A percentile compares a stretch with the other conserved stretches of the same genome.
Evolutionary conservation across 2,329 filamentous ascomycete genomes (phyloP).

Genomic region (Beauveria bassiana): DNA sequence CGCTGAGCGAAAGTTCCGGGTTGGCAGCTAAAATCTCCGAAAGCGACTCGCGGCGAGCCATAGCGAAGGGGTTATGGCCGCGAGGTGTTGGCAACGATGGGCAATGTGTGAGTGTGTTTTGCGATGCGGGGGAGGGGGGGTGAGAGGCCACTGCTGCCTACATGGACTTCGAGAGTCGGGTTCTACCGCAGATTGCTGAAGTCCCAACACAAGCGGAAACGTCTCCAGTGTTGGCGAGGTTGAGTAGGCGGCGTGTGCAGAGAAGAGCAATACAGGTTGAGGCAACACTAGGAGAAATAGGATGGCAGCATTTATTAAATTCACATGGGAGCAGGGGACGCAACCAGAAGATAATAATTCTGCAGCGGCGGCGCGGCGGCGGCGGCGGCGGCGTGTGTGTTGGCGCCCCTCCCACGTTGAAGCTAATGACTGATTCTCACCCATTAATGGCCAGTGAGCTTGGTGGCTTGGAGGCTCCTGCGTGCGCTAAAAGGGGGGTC

Average conservation of each 20-base stretch:
- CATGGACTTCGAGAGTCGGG: background rate
- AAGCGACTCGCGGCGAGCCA: constrained; percentile 43
- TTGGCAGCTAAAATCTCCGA: constrained; percentile 48
- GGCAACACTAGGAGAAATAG: background rate
- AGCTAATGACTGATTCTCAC: background rate
- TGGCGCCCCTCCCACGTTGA: constrained; percentile 6
- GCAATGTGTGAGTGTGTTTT: background rate
- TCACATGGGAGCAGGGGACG: constrained; percentile 10
- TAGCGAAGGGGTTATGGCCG: constrained; percentile 21
- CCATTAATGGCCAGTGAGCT: background rate
- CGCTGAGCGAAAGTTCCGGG: constrained; percentile 50
- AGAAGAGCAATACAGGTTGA: background rate
- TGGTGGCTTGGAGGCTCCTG: background rate
- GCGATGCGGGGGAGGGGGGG: constrained; percentile 12
- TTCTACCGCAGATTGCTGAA: background rate
- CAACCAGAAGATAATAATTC: background rate
- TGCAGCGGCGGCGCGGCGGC: background rate
- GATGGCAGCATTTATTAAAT: background rate
- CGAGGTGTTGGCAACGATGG: constrained; percentile 10
- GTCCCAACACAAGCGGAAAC: background rate
- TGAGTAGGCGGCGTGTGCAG: background rate
- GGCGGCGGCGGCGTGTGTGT: background rate
- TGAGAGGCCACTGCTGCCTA: background rate
- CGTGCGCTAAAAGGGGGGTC: background rate
- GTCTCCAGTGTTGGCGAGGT: background rate